These are phyloP conservation scores for Magnaporthiopsis poae DNA, from an alignment of 2,329 filamentous ascomycete species.

Conservation along the genomic window DNA sequence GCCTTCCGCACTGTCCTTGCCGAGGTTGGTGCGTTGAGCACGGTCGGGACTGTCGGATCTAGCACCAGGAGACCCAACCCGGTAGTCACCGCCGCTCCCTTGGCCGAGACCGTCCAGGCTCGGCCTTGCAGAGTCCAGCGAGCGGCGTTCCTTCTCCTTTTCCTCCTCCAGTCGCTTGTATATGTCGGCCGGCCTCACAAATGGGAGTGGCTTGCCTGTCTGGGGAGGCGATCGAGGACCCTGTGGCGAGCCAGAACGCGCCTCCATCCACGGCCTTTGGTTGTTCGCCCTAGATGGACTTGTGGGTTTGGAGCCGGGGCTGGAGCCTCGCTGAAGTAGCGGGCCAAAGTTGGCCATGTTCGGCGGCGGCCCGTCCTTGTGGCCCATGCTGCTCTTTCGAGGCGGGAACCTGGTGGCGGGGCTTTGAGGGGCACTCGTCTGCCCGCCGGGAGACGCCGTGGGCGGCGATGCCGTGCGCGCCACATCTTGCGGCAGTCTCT, in stretches of 20 bases:
- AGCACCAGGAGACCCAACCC: slow-evolving; percentile 14
- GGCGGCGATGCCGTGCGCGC: slow-evolving; percentile 7
- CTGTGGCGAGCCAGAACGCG: slow-evolving; percentile 30
- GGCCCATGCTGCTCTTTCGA: slow-evolving; percentile 52
- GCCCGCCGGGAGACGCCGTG: slow-evolving; percentile 1
- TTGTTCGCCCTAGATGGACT: slow-evolving; percentile 16
- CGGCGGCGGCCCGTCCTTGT: slow-evolving; percentile 25
- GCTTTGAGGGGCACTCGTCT: slow-evolving; percentile 16
- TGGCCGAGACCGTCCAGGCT: slow-evolving; percentile 42
- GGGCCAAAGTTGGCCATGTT: slow-evolving; percentile 14
- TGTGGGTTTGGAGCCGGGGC: slow-evolving; percentile 18
- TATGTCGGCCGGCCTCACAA: slow-evolving; percentile 67
- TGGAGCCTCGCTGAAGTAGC: neutral
- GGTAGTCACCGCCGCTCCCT: slow-evolving; percentile 19
- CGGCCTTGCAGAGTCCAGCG: slow-evolving; percentile 47
- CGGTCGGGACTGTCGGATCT: slow-evolving; percentile 9
- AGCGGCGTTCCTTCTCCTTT: slow-evolving; percentile 43
- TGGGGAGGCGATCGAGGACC: slow-evolving; percentile 25
- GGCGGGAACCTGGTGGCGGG: slow-evolving; percentile 40
- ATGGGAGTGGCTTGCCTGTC: slow-evolving; percentile 43
- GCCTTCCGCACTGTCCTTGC: slow-evolving; percentile 26
- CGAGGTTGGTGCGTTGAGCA: slow-evolving; percentile 17
- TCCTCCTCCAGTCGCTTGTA: slow-evolving; percentile 65
- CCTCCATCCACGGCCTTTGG: slow-evolving; percentile 24
- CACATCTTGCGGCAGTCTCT: neutral